Evolutionary conservation across 768 basidiomycete species (phyloP), one percentile per base, ranked within the genome.

Genomic region (Cytidiella melzeri): DNA sequence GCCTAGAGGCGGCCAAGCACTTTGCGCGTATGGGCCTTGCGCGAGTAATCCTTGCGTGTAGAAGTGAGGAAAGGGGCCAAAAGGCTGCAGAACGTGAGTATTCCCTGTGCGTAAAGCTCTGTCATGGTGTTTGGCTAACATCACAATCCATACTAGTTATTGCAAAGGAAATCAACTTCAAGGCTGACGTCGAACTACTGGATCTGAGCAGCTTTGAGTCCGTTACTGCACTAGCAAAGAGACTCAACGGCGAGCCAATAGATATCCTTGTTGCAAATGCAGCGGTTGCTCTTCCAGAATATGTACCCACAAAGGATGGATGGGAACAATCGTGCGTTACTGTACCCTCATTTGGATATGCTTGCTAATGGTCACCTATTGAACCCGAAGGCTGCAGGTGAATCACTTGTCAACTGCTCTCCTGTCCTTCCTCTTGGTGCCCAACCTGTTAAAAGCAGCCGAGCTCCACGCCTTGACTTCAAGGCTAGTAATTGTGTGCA

Each of bases 1-100:
- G 77, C 1, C 68, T 74, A 36, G 74, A 77, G 53, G 68, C 73
- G 1, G 61, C 69, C 5, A 73, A 69, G 48, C 71, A 76, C 47
- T 72, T 77, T 34, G 74, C 73, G 0, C 39, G 52, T 1, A 73
- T 76, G 75, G 68, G 68, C 40, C 64, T 74, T n/a, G 67, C 45
- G 1, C 63, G 60, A 42, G 57, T 75, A 3, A 65, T 76, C 20
- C 25, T 76, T 10, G 71, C 62, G 3, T 75, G 71, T 50, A 58
- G 73, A 13, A 69, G 52, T 42, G 42, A 66, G 41, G 52, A 56
- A n/a, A 70, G 65, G 46, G 73, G 70, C 3, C 54, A 66, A 40
- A 63, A 55, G 9, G 72, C 73, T 5, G 36, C 69, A 3, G 52
- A 61, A 5, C 55, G 74, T 73, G 43, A 30, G 69, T 64, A 25